phyloP scores from a whole-genome alignment of 352 stramenopile species.

The Phytopythium boreale region DNA sequence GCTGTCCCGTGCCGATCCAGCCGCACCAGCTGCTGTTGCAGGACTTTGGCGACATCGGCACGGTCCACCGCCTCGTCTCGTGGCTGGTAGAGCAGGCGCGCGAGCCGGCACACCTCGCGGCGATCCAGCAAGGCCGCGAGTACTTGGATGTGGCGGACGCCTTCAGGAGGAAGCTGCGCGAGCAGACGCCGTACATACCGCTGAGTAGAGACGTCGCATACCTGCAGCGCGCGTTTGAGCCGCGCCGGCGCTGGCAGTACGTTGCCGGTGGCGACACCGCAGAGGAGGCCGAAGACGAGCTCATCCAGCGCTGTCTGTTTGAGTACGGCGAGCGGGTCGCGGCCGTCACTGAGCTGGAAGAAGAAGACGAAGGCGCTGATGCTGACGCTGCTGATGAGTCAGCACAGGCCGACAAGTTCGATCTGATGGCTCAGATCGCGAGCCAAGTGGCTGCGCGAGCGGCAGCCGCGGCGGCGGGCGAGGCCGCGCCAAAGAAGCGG shows the following conservation, averaged over 20 bases:
- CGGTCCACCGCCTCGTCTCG: slow-evolving; percentile 40
- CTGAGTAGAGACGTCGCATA: slow-evolving; percentile 46
- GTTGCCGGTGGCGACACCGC: slow-evolving; percentile 12
- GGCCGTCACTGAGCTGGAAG: slow-evolving; percentile 13
- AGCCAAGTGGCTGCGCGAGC: slow-evolving; percentile 43
- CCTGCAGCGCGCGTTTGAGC: slow-evolving; percentile 35
- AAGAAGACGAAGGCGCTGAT: slow-evolving; percentile 7
- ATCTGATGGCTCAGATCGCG: slow-evolving; percentile 47
- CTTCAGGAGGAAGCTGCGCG: neutral
- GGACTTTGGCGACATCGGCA: slow-evolving; percentile 68
- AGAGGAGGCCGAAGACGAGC: slow-evolving; percentile 52
- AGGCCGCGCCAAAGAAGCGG: slow-evolving; percentile 6
- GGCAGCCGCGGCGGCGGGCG: slow-evolving; percentile 10
- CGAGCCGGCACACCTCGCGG: slow-evolving; percentile 29
- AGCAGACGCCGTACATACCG: slow-evolving; percentile 8
- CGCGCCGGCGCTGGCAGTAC: slow-evolving; percentile 46
- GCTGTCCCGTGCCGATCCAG: slow-evolving; percentile 39
- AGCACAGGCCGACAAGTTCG: slow-evolving; percentile 8
- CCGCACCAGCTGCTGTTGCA: slow-evolving; percentile 76
- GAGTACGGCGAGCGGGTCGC: slow-evolving; percentile 73
- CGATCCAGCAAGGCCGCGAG: slow-evolving; percentile 24
- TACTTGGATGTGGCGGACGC: slow-evolving; percentile 28
- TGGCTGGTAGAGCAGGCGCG: slow-evolving; percentile 51
- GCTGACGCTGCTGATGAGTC: slow-evolving; percentile 5
- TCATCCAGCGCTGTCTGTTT: slow-evolving; percentile 77